Evolutionary conservation across 2,329 filamentous ascomycete species (phyloP), one percentile per base, ranked within the genome.

Genomic region (Phaeosphaeriaceae sp.): DNA sequence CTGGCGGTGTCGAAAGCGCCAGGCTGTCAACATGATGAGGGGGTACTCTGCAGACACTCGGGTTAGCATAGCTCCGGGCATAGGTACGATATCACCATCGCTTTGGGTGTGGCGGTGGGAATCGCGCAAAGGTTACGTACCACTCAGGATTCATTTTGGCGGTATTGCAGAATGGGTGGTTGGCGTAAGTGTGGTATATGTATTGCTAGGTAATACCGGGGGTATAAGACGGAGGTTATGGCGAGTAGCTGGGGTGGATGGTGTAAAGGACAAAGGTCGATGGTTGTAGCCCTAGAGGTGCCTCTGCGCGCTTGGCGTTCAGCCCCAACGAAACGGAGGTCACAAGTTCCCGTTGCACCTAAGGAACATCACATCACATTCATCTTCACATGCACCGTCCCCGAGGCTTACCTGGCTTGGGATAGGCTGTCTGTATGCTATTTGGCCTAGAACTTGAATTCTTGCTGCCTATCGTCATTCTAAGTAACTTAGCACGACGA

Each of bases 61-160:
- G 16, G 64, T 72, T 58, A 72, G 69, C 63, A 59, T 46, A 40
- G 45, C 51, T 54, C 42, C 37, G 38, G 17, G 28, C 43, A 35
- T 42, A 42, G 37, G 34, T 35, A 38, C 42, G 45, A 44, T 44
- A 49, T 56, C 46, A 47, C 39, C 43, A 43, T 43, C 32, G 38
- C 41, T 48, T 50, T 37, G 49, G 30, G 50, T 56, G 64, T 65
- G 67, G 68, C 68, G 67, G 61, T 68, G 64, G 57, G 58, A 42
- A 45, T 52, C 46, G 60, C 59, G 54, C 56, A 54, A 58, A 60
- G 63, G 66, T 59, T 68, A 86, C 89, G 74, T 87, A 94, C 90
- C 84, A 94, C 90, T 94, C 90, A 75, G 90, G 90, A 83, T 94
- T 94, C 90, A 94, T 94, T 74, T 68, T 90, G 82, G 76, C 66